Evolutionary conservation across 805 yeast genomes (phyloP), one percentile per base, ranked within the genome.

Genomic region (Clavispora asparagi): DNA sequence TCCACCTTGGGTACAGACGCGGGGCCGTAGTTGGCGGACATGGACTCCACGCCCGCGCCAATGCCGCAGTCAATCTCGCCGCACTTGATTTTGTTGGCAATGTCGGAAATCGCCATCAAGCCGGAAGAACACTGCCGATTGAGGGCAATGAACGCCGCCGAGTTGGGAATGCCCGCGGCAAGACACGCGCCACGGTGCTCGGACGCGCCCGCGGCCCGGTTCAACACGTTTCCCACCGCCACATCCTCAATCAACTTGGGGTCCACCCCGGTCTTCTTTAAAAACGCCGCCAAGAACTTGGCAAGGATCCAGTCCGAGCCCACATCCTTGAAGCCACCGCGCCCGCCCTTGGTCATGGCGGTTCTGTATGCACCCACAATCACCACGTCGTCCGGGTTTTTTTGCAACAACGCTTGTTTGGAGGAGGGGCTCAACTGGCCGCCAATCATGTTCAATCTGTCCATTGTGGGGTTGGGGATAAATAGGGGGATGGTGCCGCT

Each of bases 41-140:
- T 92, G 56, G 95, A 84, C 71, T 91, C 98, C 42, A 83, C 96
- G 60, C 98, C 98, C 40, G 83, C 84, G 19, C 94, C 98, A 45
- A 92, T 72, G 46, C 98, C 98, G 58, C 92, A 77, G 54, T 82
- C 87, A 58, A 92, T 90, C 75, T 91, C 96, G 37, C 97, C 97
- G 48, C 79, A 70, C 57, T 74, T 73, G 62, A 92, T 91, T 71
- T 87, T 88, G 71, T 85, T 87, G 55, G 97, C 96, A 57, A 92
- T 79, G 62, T 87, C 94, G 60, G 87, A 84, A 32, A 91, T 81
- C 12, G 96, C 95, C 78, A 90, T 87, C 59, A 92, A 74, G 26
- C 97, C 97, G 2, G 96, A 87, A 7, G 97, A 88, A 67, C 98
- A 92, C 66, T 91, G 97, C 69, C 98, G 82, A 74, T 92, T 92